phyloP scores from a whole-genome alignment of 139 green algal genomes.

The Nannochloris sp. region DNA sequence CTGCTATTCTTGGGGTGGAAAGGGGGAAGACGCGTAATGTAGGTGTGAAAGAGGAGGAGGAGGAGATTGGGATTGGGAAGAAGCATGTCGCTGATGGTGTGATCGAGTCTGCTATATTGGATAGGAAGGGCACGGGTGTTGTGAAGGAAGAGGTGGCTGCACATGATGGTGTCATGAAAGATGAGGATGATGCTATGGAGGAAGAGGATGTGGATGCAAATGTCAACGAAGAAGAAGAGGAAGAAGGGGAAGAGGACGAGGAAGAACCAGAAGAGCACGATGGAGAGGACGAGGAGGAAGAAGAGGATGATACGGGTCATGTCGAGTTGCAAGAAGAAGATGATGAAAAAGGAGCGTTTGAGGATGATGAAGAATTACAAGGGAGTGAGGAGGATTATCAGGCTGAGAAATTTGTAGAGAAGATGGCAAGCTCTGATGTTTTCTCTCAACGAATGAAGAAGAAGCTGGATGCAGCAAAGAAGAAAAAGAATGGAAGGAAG shows the following conservation, averaged over 20 bases:
- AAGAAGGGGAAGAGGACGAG: background rate
- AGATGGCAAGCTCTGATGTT: background rate
- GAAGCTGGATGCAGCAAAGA: background rate
- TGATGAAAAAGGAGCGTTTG: background rate
- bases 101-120: background rate
- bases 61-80: no score
- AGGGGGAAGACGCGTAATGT: no score
- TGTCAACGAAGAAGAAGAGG: slow-evolving; percentile 2
- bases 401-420: background rate
- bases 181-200: background rate
- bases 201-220: background rate
- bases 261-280: background rate
- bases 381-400: background rate
- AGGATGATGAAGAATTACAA: background rate
- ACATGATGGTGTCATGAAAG: background rate
- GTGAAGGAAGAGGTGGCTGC: background rate
- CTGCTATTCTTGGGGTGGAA: no score
- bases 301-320: background rate
- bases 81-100: background rate
- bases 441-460: background rate
- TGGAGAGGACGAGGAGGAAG: background rate
- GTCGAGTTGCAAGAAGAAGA: background rate
- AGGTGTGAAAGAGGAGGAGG: no score
- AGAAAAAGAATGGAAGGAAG: background rate
- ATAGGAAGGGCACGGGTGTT: background rate